Evolutionary conservation across 257 asterid species (phyloP).

Genomic region (Rhazya stricta): DNA sequence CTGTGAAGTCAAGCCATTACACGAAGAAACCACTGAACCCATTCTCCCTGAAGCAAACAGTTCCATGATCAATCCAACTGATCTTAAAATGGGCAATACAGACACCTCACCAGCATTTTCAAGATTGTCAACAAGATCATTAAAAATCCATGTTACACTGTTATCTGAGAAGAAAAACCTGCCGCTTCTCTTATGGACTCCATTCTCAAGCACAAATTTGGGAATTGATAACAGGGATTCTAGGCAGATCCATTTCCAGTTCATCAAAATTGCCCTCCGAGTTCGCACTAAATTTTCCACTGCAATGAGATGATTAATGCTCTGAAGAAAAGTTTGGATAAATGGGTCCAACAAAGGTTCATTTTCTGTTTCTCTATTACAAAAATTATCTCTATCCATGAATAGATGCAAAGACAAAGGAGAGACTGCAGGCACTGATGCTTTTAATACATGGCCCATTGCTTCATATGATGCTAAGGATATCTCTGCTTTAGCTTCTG

Average conservation of each 20-base stretch:
- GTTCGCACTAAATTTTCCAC: slow-evolving; percentile 57
- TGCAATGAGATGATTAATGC: slow-evolving; percentile 54
- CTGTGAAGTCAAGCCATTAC: slow-evolving; percentile 49
- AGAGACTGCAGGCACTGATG: slow-evolving; percentile 42
- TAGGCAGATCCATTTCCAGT: slow-evolving; percentile 89
- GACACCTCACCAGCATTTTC: slow-evolving; percentile 91
- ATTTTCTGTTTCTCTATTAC: slow-evolving; percentile 33
- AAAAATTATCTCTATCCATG: slow-evolving; percentile 25
- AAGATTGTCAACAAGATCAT: slow-evolving; percentile 75
- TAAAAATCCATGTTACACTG: slow-evolving; percentile 42
- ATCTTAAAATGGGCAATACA: slow-evolving; percentile 75
- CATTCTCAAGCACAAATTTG: slow-evolving; percentile 38
- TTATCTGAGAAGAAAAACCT: slow-evolving; percentile 45
- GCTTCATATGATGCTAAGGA: slow-evolving; percentile 78
- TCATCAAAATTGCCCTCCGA: slow-evolving; percentile 76
- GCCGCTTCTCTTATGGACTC: slow-evolving; percentile 32
- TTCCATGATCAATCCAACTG: slow-evolving; percentile 65
- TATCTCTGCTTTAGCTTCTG: slow-evolving; percentile 84
- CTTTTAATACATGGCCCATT: slow-evolving; percentile 54
- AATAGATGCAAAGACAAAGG: slow-evolving; percentile 47
- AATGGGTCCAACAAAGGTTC: slow-evolving; percentile 50
- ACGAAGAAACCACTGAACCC: slow-evolving; percentile 30
- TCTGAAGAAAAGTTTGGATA: slow-evolving; percentile 49
- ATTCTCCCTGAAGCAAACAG: slow-evolving; percentile 44
- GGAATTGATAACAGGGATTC: slow-evolving; percentile 65